A percentile compares a stretch with the other conserved stretches of the same genome.
phyloP scores from a whole-genome alignment of 2,329 filamentous ascomycete genomes.

The Diaporthe humulicola region DNA sequence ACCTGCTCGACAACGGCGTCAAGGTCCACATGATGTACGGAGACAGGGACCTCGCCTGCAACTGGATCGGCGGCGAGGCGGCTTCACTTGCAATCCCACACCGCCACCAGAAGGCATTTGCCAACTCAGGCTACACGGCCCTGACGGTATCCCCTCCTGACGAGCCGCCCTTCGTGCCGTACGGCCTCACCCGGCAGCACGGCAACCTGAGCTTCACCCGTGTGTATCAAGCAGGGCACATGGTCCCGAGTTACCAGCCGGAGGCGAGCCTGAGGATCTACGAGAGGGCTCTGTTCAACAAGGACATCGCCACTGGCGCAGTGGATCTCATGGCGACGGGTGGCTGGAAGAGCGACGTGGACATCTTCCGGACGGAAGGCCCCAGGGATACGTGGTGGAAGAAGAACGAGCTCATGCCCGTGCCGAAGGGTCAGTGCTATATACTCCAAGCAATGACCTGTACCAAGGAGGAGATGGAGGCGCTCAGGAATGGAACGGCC shows the following conservation, averaged over 20 bases:
- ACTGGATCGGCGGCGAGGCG: slow-evolving; percentile 62
- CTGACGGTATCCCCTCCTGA: slow-evolving; percentile 68
- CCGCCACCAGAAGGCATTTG: slow-evolving; percentile 73
- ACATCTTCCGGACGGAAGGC: slow-evolving; percentile 33
- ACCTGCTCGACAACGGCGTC: slow-evolving; percentile 67
- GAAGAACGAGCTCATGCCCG: slow-evolving; percentile 35
- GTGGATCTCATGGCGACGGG: slow-evolving; percentile 42
- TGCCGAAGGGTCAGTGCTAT: slow-evolving; percentile 27
- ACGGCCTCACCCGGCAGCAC: slow-evolving; percentile 74
- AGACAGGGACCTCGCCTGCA: slow-evolving; percentile 68
- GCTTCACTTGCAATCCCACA: slow-evolving; percentile 65
- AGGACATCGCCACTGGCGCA: slow-evolving; percentile 61
- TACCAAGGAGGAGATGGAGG: slow-evolving; percentile 40
- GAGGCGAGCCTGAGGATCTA: slow-evolving; percentile 61
- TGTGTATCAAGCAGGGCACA: slow-evolving; percentile 68
- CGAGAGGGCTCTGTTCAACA: slow-evolving; percentile 61
- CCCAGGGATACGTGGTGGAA: slow-evolving; percentile 35
- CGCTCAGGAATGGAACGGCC: slow-evolving; percentile 41
- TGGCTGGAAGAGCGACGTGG: slow-evolving; percentile 22
- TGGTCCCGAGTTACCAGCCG: slow-evolving; percentile 64
- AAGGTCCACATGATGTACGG: slow-evolving; percentile 69
- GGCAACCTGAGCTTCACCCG: slow-evolving; percentile 73
- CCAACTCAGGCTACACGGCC: slow-evolving; percentile 72
- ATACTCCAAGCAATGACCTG: slow-evolving; percentile 36
- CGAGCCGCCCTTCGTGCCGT: slow-evolving; percentile 50